Evolutionary conservation across 306 rosid species (phyloP), one percentile per base, ranked within the genome.

Genomic region (Malus fusca): DNA sequence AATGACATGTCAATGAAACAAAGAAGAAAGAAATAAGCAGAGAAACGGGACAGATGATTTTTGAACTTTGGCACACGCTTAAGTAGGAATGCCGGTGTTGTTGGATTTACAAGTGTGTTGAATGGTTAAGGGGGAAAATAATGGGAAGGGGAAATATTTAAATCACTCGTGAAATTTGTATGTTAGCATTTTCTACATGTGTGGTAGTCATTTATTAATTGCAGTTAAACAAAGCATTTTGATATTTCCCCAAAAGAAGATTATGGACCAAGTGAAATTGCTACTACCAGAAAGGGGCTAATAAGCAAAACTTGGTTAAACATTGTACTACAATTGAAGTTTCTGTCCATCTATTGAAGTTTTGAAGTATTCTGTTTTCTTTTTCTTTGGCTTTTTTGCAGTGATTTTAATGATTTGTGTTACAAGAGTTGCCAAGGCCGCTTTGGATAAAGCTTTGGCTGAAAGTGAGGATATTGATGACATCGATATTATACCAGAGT

Each of bases 381-480:
- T 70, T 67, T 81, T 71, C 52, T 82, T 66, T 70, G 78, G 82
- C 72, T 66, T 79, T 42, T 77, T 69, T 64, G 84, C 93, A 95
- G 97, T 87, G 84, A 76, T 92, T 83, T 61, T 90, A 58, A 83
- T 95, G 82, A 30, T 88, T 71, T 88, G 91, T 53, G 90, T 92
- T 30, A 95, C 96, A 15, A 92, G 75, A 88, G 90, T 92, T 55
- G 97, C 97, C 75, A 92, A 87, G 91, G 75, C 87, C 12, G 88
- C 99, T 55, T 84, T 92, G 77, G 96, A 92, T n/a, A 87, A 88
- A 75, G 96, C 99, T 73, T 85, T 95, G 87, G 91, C 92, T 23
- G 99, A 90, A 85, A 85, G 46, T 28, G 82, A 69, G 72, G 85
- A 85, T 71, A 83, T 77, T 65, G 90, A 89, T 23, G 77, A 60